These are phyloP conservation scores for Talaromyces sp. DNA, from an alignment of 2,329 filamentous ascomycete genomes.

Conservation along the genomic window DNA sequence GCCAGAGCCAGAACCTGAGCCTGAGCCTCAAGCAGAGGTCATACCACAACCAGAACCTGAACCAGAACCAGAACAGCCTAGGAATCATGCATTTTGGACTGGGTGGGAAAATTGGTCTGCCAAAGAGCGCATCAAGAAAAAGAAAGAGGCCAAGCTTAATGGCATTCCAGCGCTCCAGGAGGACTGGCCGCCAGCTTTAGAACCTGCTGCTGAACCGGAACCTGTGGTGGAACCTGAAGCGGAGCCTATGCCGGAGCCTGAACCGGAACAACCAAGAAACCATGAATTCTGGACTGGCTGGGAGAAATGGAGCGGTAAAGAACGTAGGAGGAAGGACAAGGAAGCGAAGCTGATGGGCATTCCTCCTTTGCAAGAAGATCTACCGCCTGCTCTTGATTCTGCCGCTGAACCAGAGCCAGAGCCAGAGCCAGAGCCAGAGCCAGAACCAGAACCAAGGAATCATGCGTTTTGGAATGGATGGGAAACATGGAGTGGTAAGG, in stretches of 20 bases:
- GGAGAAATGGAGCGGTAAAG: slow-evolving; percentile 12
- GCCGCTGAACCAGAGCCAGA: slow-evolving; percentile 26
- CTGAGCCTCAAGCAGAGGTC: slow-evolving; percentile 23
- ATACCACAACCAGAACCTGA: slow-evolving; percentile 28
- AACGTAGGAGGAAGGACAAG: slow-evolving; percentile 16
- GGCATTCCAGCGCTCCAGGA: background rate
- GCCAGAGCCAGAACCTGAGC: slow-evolving; percentile 22
- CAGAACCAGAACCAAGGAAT: slow-evolving; percentile 11
- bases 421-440: slow-evolving; percentile 12
- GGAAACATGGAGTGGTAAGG: background rate
- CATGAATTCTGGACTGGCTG: slow-evolving; percentile 18
- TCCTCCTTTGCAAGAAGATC: slow-evolving; percentile 25
- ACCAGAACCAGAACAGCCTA: slow-evolving; percentile 27
- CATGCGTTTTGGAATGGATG: slow-evolving; percentile 18
- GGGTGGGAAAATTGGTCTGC: slow-evolving; percentile 19
- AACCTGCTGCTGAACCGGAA: slow-evolving; percentile 31
- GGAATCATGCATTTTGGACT: slow-evolving; percentile 18
- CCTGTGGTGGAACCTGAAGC: slow-evolving; percentile 22
- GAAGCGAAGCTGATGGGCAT: slow-evolving; percentile 13
- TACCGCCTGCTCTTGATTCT: slow-evolving; percentile 52
- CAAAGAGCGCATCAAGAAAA: slow-evolving; percentile 27
- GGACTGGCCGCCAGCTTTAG: slow-evolving; percentile 24
- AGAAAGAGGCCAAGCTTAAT: slow-evolving; percentile 38
- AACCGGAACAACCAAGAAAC: slow-evolving; percentile 22
- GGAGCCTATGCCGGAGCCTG: slow-evolving; percentile 21